Conservation (phyloP, 2,329 filamentous ascomycete genomes). For the Apiospora kogelbergensis region DNA sequence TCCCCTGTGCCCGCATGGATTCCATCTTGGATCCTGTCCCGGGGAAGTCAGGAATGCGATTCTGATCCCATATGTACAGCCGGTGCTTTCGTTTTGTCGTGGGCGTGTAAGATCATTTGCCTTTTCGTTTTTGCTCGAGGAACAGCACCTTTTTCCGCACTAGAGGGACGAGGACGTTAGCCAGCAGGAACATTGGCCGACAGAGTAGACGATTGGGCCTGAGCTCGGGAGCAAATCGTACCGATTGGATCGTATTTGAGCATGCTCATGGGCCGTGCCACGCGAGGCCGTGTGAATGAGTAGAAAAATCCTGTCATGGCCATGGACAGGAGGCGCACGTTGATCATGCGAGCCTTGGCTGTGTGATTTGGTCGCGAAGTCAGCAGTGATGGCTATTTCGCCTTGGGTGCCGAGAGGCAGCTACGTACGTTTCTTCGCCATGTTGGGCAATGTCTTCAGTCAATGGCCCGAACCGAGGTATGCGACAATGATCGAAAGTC, state of each 20-base stretch:
- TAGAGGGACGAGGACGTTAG: slow-evolving; percentile 34
- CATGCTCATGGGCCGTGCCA: slow-evolving; percentile 86
- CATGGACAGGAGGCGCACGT: slow-evolving; percentile 96
- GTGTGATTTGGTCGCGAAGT: slow-evolving; percentile 14
- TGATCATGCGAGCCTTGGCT: slow-evolving; percentile 90
- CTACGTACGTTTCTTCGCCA: slow-evolving; percentile 18
- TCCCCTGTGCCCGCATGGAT: not conserved
- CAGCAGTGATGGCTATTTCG: not conserved
- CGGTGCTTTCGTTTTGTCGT: not conserved
- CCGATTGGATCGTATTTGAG: slow-evolving; percentile 97
- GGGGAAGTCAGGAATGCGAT: slow-evolving; percentile 8
- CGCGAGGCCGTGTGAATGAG: slow-evolving; percentile 80
- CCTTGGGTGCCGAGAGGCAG: not conserved
- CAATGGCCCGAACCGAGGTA: not conserved
- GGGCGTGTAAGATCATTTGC: slow-evolving; percentile 45
- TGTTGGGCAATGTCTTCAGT: slow-evolving; percentile 12
- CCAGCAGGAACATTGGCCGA: not conserved
- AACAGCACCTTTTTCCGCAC: slow-evolving; percentile 96
- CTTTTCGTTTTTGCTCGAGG: slow-evolving; percentile 84
- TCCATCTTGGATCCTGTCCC: slow-evolving; percentile 12
- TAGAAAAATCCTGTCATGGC: slow-evolving; percentile 98
- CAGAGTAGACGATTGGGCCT: not conserved
- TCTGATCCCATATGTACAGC: not conserved
- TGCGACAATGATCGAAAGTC: not conserved
- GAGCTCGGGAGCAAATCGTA: slow-evolving; percentile 44